A percentile compares a stretch with the other conserved stretches of the same genome.
Conservation (phyloP, 768 basidiomycete species). For the Boletus sp. region DNA sequence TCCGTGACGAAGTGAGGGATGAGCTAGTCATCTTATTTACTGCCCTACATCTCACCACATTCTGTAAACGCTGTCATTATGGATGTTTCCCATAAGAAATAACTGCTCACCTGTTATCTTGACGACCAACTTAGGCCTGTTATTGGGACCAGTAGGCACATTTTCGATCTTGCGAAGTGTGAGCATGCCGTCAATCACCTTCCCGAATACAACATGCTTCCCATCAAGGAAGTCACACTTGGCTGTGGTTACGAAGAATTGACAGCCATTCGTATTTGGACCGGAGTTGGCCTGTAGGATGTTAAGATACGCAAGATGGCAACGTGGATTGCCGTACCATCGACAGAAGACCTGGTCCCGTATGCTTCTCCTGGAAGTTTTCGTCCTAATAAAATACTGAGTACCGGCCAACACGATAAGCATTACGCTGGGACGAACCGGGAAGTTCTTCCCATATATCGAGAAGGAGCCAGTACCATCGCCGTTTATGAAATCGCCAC, state of each 20-base stretch:
- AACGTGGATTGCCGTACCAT: conserved; percentile 55
- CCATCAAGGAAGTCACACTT: conserved; percentile 95
- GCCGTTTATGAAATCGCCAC: conserved; percentile 90
- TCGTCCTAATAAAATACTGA: conserved; percentile 63
- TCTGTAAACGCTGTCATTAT: conserved; percentile 33
- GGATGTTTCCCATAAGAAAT: neutral
- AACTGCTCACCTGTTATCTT: conserved; percentile 72
- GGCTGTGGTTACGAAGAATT: conserved; percentile 97
- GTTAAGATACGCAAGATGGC: conserved; percentile 1
- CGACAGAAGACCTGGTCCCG: conserved; percentile 79
- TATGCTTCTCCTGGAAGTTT: conserved; percentile 91
- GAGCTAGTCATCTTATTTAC: neutral
- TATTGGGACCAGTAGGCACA: conserved; percentile 87
- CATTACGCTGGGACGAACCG: conserved; percentile 44
- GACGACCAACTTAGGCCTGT: conserved; percentile 82
- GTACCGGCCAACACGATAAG: neutral
- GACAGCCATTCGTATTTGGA: conserved; percentile 90
- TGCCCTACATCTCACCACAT: conserved; percentile 55
- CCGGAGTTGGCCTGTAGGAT: conserved; percentile 84
- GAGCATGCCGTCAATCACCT: conserved; percentile 89
- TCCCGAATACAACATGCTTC: conserved; percentile 92
- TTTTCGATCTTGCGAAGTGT: conserved; percentile 96
- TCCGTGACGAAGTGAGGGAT: neutral
- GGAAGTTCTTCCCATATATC: conserved; percentile 95
- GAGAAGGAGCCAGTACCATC: conserved; percentile 96